A percentile compares a stretch with the other conserved stretches of the same genome.
phyloP scores from a whole-genome alignment of 306 rosid genomes.

The Calophaca sinica region DNA sequence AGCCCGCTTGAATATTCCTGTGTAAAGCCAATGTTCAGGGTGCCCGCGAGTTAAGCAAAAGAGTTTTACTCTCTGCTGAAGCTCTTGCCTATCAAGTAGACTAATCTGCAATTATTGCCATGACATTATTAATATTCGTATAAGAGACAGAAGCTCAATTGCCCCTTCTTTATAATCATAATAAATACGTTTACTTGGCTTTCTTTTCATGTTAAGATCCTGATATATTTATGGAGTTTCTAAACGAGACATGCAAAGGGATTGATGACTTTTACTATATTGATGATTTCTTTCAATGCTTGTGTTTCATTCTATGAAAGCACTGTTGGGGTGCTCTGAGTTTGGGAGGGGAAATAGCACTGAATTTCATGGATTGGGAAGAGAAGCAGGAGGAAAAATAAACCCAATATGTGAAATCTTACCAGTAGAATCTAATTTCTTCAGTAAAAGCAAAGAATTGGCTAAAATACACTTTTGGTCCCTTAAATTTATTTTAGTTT shows the following conservation, averaged over 20 bases:
- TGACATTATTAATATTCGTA: constrained; percentile 38
- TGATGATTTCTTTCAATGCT: constrained; percentile 3
- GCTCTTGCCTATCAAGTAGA: constrained; percentile 95
- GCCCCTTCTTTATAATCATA: constrained; percentile 7
- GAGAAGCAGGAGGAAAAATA: constrained; percentile 4
- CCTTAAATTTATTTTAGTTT: too few relatives aligned
- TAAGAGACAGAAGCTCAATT: constrained; percentile 5
- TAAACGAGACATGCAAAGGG: constrained; percentile 17
- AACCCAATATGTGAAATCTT: constrained; percentile 28
- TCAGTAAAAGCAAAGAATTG: background rate
- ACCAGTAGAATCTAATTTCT: background rate
- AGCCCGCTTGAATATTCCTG: constrained; percentile 71
- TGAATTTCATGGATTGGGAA: constrained; percentile 22
- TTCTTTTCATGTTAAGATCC: constrained; percentile 12
- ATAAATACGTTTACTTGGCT: constrained; percentile 21
- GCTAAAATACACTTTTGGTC: too few relatives aligned
- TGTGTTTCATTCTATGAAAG: constrained; percentile 11
- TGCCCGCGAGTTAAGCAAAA: constrained; percentile 67
- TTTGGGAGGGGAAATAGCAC: constrained; percentile 22
- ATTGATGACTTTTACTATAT: background rate
- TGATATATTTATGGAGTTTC: constrained; percentile 5
- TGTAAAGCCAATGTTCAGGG: constrained; percentile 87
- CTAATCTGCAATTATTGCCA: constrained; percentile 66
- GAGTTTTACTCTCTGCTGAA: constrained; percentile 79
- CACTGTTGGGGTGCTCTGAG: background rate